These are phyloP conservation scores for Ustilago bromivora DNA, from an alignment of 1,284 basidiomycete genomes.

Conservation along the genomic window DNA sequence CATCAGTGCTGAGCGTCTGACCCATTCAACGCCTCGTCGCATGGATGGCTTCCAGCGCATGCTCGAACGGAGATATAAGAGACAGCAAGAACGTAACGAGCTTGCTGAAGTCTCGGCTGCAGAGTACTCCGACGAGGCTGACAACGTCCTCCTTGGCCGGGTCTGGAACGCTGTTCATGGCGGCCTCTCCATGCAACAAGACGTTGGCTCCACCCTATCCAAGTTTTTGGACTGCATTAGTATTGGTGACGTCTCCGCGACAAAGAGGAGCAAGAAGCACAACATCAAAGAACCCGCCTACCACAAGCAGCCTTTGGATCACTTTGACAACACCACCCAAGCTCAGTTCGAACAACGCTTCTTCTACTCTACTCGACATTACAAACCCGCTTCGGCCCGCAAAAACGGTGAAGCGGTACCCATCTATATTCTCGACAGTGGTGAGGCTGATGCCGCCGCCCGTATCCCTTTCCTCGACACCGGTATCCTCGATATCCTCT, in stretches of 20 bases:
- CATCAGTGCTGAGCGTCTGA: conserved; percentile 45
- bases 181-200: conserved; percentile 26
- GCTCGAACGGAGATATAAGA: conserved; percentile 38
- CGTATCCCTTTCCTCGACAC: conserved; percentile 64
- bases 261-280: conserved; percentile 20
- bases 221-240: conserved; percentile 26
- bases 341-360: conserved; percentile 75
- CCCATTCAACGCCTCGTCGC: conserved; percentile 39
- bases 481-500: conserved; percentile 86
- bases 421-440: conserved; percentile 69
- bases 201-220: conserved; percentile 17
- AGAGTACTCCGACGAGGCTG: background rate
- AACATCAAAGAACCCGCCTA: conserved; percentile 39
- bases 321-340: conserved; percentile 71
- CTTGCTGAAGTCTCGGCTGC: background rate
- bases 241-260: background rate
- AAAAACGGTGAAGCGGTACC: conserved; percentile 73
- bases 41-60: conserved; percentile 49
- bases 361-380: conserved; percentile 89
- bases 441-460: conserved; percentile 65
- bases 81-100: conserved; percentile 22
- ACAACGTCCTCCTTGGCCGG: conserved; percentile 10
- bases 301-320: conserved; percentile 87
- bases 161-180: conserved; percentile 17
- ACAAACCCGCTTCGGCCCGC: conserved; percentile 82